Evolutionary conservation across 2,329 filamentous ascomycete species (phyloP).

Genomic region (Phaeoacremonium minimum): DNA sequence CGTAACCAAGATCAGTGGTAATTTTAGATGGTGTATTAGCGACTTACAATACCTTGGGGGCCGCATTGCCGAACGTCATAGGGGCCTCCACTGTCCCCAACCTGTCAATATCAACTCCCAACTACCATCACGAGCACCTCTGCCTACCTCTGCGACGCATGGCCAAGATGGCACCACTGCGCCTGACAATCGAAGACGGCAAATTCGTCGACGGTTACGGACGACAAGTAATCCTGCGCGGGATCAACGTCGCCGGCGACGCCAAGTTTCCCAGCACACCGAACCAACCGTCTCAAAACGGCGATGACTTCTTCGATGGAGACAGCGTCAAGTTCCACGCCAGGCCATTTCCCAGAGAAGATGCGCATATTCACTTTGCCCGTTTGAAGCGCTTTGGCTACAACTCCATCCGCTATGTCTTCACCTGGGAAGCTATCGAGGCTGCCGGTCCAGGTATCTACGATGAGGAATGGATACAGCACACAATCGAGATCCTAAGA

Average conservation of each 20-base stretch:
- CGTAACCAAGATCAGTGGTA: too few species aligned
- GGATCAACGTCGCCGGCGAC: constrained; percentile 91
- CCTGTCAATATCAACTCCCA: too few species aligned
- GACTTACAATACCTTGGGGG: too few species aligned
- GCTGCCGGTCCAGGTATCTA: constrained; percentile 85
- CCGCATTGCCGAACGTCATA: too few species aligned
- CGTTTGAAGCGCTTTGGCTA: constrained; percentile 86
- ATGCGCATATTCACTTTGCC: constrained; percentile 82
- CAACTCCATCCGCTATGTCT: constrained; percentile 94
- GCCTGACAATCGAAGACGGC: constrained; percentile 78
- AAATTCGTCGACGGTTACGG: constrained; percentile 78
- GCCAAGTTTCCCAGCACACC: constrained; percentile 84
- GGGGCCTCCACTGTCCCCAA: too few species aligned
- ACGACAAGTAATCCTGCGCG: constrained; percentile 82
- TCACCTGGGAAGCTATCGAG: constrained; percentile 99
- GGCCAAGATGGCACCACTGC: constrained; percentile 63
- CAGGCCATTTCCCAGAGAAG: constrained; percentile 76
- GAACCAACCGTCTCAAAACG: constrained; percentile 73
- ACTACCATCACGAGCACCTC: too few species aligned
- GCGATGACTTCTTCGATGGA: constrained; percentile 82
- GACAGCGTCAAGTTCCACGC: constrained; percentile 87
- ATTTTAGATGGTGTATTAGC: too few species aligned
- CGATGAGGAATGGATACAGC: constrained; percentile 88
- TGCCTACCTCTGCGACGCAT: neutral
- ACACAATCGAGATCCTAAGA: constrained; percentile 81